phyloP scores from a whole-genome alignment of 129 eudicot genomes.

The Solidago caesia region DNA sequence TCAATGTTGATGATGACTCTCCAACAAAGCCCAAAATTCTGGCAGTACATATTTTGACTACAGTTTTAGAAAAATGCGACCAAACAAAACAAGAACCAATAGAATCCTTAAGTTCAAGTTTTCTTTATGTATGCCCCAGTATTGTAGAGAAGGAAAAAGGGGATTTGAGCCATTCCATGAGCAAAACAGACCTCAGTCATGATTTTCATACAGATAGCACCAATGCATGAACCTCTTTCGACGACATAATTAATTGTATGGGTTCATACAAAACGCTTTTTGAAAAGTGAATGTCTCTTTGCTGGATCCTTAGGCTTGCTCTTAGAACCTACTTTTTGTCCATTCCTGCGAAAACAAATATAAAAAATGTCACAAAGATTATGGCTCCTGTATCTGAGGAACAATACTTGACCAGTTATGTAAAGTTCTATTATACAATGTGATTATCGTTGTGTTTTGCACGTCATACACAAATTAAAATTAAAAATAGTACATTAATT shows the following conservation, averaged over 20 bases:
- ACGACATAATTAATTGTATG: neutral
- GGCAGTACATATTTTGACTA: no score
- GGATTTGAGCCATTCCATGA: constrained; percentile 4
- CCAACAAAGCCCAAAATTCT: no score
- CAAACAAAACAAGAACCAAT: no score
- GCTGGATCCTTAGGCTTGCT: constrained; percentile 76
- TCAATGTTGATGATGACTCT: no score
- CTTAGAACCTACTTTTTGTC: constrained; percentile 43
- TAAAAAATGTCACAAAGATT: neutral
- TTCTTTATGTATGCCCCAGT: no score
- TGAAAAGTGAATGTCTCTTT: constrained; percentile 70
- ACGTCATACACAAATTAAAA: no score
- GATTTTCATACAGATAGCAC: neutral
- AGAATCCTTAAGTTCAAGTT: no score
- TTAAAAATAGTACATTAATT: no score
- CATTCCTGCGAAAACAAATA: constrained; percentile 45
- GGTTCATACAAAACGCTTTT: constrained; percentile 60
- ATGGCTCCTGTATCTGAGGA: neutral
- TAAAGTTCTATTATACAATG: no score
- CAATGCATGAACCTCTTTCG: no score
- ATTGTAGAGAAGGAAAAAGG: neutral
- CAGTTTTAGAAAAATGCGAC: no score
- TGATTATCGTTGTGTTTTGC: no score
- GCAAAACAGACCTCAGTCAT: constrained; percentile 18
- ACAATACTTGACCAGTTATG: neutral